Base-by-base conservation (phyloP, 2,329 filamentous ascomycete genomes). In the Fusarium algeriense region DNA sequence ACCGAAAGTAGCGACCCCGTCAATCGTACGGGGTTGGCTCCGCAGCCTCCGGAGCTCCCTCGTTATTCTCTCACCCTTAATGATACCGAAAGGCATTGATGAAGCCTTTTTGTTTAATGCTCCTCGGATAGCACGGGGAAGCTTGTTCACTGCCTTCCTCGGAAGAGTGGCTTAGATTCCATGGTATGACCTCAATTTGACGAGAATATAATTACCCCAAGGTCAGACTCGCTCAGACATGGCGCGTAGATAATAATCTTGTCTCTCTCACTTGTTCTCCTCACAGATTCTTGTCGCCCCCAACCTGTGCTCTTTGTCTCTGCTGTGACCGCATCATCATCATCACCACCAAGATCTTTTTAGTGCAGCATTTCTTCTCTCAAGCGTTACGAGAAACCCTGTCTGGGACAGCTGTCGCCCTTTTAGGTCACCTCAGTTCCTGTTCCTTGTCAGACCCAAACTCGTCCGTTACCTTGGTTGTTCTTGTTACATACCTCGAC, bases 341-440 rank as follows among this genome's bases (percentile, higher is more conserved):
- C 48, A 56, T 15, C 44, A 63, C n/a, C 40, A 63, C n/a, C 49
- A 38, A 43, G 40, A 48, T 50, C 45, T 23, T 28, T 19, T 45
- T 63, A 43, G 57, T 48, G 46, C 41, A 53, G 44, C 54, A 26
- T 55, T 32, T 56, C n/a, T 13, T 56, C 17, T 13, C 30, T 49
- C 35, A 43, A 71, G 69, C 69, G 68, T 55, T 56, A 41, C 64
- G 44, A 69, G 37, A 60, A 71, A 41, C 65, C 64, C 55, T 69
- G 68, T 60, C 62, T 64, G 44, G 48, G 67, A 35, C 17, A 50
- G n/a, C 32, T 46, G 50, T 63, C 35, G 28, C 56, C 48, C 32
- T 32, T 64, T 60, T 58, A 52, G 67, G 67, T 45, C 49, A 59
- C 44, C 40, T 59, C 56, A 54, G 34, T 52, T 49, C 52, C 43